phyloP scores from a whole-genome alignment of 2,329 filamentous ascomycete genomes.

The Aureobasidium sp. region DNA sequence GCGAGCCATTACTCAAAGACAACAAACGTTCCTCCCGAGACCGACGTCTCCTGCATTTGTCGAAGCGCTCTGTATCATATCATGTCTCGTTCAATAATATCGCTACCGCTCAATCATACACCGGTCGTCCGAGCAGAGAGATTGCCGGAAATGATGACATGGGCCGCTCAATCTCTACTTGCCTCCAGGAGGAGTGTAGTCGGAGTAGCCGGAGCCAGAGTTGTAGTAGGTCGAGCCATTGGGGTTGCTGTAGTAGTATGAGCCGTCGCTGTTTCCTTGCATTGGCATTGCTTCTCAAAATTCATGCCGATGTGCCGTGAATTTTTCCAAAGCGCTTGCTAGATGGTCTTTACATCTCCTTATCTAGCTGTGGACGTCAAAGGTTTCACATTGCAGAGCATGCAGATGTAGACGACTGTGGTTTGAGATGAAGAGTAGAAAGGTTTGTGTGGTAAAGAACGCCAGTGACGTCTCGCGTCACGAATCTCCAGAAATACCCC shows the following conservation, averaged over 20 bases:
- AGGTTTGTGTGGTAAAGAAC: background rate
- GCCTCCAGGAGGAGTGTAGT: constrained; percentile 48
- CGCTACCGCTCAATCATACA: background rate
- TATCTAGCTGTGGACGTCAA: too few relatives aligned
- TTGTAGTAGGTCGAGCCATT: constrained; percentile 56
- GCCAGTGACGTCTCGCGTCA: background rate
- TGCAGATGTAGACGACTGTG: background rate
- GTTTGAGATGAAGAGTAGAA: background rate
- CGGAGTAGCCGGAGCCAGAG: constrained; percentile 48
- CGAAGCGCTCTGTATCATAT: background rate
- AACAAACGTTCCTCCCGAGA: background rate
- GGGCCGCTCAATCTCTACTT: constrained; percentile 15
- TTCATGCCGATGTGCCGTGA: too few relatives aligned
- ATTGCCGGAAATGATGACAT: background rate
- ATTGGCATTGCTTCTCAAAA: background rate
- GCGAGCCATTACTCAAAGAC: background rate
- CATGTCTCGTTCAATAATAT: background rate
- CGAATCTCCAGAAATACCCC: background rate
- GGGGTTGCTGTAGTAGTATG: constrained; percentile 66
- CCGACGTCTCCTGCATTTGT: background rate
- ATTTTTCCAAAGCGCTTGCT: too few relatives aligned
- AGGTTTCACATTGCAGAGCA: too few relatives aligned
- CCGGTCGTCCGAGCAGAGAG: background rate
- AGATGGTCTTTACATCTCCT: too few relatives aligned
- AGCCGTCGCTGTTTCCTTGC: constrained; percentile 41